Evolutionary conservation across 2,329 filamentous ascomycete species (phyloP), one percentile per base, ranked within the genome.

Genomic region (Curvularia lunata): DNA sequence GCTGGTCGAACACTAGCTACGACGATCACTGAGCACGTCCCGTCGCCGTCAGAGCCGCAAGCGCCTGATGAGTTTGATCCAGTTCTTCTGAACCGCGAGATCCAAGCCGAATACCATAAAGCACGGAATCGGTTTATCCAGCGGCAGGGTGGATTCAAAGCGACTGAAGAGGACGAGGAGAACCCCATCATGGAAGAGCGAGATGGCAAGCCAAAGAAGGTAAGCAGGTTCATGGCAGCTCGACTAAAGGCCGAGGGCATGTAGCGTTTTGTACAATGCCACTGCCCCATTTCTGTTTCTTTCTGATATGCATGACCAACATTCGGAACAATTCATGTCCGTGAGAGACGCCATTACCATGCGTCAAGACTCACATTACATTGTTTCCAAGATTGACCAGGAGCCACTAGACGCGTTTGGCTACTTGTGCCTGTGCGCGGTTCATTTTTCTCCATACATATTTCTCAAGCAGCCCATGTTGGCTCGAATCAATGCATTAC

Each of bases 101-200:
- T 96, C 13, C 88, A 91, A 7, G 85, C 86, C 37, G 91, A 96
- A 71, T 96, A 96, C 75, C 90, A 96, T 74, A 87, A 86, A 43
- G 83, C 91, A 75, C 89, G 94, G 19, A 96, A 93, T 73, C 86
- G 85, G 69, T 88, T 96, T 77, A 92, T 97, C 52, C 87, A 92
- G 65, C 85, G 88, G 66, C 87, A 95, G 67, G 92, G 92, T 50
- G 92, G 92, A 3, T 96, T 97, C 75, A 79, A 90, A 67, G 67
- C 74, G 2, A 84, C 86, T 56, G 86, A 92, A 66, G 86, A 90
- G 58, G 87, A 91, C 58, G 82, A 85, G 51, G 84, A 83, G 45
- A 80, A 85, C 18, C 84, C 90, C 51, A 85, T 89, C 1, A 80
- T 92, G 43, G 87, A 88, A 52, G 86, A 92, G 67, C 82, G 85